Percentiles rank a stretch among this genome's conserved stretches.
These are phyloP conservation scores for Alternaria metachromatica DNA, from an alignment of 2,329 filamentous ascomycete species.

Conservation along the genomic window DNA sequence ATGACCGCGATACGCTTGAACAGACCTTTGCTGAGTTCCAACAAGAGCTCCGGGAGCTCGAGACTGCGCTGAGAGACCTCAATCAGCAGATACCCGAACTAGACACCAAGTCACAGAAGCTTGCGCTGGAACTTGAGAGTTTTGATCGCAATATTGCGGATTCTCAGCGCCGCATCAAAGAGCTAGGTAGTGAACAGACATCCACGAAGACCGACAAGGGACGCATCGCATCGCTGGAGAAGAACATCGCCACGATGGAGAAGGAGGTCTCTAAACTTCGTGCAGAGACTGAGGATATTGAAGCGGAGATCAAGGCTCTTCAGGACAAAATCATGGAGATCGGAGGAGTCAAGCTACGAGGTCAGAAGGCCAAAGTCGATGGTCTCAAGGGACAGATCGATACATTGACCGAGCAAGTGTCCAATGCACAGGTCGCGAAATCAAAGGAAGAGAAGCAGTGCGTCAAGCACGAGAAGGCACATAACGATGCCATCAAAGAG, in stretches of 20 bases:
- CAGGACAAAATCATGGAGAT: constrained; percentile 99
- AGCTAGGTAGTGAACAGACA: constrained; percentile 80
- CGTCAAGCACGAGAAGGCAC: constrained; percentile 83
- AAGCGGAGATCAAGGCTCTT: constrained; percentile 88
- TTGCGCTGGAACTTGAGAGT: constrained; percentile 86
- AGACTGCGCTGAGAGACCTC: constrained; percentile 73
- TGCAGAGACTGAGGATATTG: constrained; percentile 84
- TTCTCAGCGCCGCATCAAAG: constrained; percentile 82
- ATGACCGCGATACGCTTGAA: constrained; percentile 84
- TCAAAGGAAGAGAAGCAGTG: constrained; percentile 95
- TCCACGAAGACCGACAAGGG: constrained; percentile 80
- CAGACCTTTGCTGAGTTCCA: constrained; percentile 84
- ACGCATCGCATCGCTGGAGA: constrained; percentile 74
- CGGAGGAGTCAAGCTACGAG: constrained; percentile 88
- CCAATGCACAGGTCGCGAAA: constrained; percentile 83
- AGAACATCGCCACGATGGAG: constrained; percentile 76
- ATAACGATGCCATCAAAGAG: constrained; percentile 79
- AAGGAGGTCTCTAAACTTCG: constrained; percentile 81
- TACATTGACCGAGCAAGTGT: constrained; percentile 79
- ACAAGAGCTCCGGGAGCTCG: constrained; percentile 80
- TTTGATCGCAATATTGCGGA: constrained; percentile 83
- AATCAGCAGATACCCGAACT: constrained; percentile 81
- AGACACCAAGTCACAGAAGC: constrained; percentile 91
- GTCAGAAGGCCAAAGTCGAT: constrained; percentile 91
- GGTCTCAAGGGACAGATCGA: constrained; percentile 81